Evolutionary conservation across 73 alveolate genomes (phyloP).

Genomic region (Paramecium primaurelia): DNA sequence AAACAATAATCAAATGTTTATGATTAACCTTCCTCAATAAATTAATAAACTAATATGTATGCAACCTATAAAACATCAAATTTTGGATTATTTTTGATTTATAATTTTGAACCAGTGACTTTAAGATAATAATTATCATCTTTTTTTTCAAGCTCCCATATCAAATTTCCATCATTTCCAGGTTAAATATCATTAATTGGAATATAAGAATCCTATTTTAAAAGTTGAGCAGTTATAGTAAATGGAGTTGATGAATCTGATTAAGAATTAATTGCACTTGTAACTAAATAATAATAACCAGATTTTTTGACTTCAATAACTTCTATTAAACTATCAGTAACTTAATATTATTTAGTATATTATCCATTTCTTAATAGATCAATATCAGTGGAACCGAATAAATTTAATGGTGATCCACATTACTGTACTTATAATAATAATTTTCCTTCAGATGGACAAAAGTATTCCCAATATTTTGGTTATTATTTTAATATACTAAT

Average conservation of each 20-base stretch:
- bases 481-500: neutral
- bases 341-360: neutral
- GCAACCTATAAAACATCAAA: neutral
- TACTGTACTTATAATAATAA: neutral
- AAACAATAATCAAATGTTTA: neutral
- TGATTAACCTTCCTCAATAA: neutral
- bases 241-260: neutral
- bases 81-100: neutral
- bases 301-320: neutral
- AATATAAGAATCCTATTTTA: neutral
- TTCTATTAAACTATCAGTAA: neutral
- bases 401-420: neutral
- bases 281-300: neutral
- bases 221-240: neutral
- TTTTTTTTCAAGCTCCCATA: neutral
- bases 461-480: neutral
- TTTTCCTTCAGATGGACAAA: neutral
- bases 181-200: neutral
- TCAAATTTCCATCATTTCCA: neutral
- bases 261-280: neutral
- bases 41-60: neutral
- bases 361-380: neutral
- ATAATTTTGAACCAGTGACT: neutral
- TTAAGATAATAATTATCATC: neutral
- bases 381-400: neutral